phyloP scores from a whole-genome alignment of 75 land plant genomes.

The Picea glauca region DNA sequence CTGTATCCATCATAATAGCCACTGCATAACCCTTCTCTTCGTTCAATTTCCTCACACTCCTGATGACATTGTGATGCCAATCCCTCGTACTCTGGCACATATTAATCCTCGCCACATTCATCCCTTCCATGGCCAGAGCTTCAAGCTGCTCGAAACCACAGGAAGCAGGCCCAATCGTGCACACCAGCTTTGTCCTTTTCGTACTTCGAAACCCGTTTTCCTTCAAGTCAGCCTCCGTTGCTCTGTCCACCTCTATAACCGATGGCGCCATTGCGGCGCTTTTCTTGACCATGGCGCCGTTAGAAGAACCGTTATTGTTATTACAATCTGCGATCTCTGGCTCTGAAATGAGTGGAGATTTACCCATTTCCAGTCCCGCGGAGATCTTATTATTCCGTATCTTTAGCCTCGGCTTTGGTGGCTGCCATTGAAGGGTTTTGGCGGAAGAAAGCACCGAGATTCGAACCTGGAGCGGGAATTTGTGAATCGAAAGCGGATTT shows the following conservation, averaged over 20 bases:
- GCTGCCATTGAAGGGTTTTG: not conserved
- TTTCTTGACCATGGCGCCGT: not conserved
- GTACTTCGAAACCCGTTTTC: conserved; percentile 55
- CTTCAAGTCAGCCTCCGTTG: conserved; percentile 41
- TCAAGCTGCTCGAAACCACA: conserved; percentile 49
- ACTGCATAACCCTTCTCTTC: conserved; percentile 39
- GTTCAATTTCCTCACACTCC: conserved; percentile 39
- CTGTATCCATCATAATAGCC: conserved; percentile 59
- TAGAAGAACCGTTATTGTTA: not conserved
- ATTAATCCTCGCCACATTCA: conserved; percentile 77
- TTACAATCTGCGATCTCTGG: not conserved
- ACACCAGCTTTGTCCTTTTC: conserved; percentile 65
- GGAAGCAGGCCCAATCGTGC: conserved; percentile 70
- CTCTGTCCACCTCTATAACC: conserved; percentile 32
- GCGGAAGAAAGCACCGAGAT: not conserved
- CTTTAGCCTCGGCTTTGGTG: not conserved
- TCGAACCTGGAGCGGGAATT: no score
- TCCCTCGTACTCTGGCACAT: conserved; percentile 70
- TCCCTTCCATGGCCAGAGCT: conserved; percentile 58
- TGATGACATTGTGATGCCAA: conserved; percentile 56
- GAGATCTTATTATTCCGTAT: not conserved
- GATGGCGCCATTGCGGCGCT: no score
- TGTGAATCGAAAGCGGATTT: not conserved
- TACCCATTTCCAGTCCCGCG: not conserved
- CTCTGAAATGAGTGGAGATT: conserved; percentile 6